Percentiles rank a stretch among this genome's conserved stretches.
phyloP scores from a whole-genome alignment of 2,329 filamentous ascomycete species.

The Claviceps pazoutovae region DNA sequence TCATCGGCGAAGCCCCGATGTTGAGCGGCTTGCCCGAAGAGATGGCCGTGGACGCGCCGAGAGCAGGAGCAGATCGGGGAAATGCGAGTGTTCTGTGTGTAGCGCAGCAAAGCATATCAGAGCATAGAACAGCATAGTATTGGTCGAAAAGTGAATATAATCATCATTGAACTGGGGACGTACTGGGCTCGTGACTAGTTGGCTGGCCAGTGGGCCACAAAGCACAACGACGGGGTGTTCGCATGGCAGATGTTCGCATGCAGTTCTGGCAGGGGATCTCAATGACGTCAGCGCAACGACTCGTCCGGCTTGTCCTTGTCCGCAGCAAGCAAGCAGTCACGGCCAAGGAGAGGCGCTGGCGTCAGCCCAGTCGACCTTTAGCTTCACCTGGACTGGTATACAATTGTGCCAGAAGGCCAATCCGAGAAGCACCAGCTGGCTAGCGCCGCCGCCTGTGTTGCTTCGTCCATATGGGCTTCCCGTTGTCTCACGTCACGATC shows the following conservation, averaged over 20 bases:
- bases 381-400: too few relatives aligned
- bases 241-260: background rate
- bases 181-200: too few relatives aligned
- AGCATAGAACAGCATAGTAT: too few relatives aligned
- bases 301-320: background rate
- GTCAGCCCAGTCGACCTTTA: background rate
- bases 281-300: constrained; percentile 12
- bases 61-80: too few relatives aligned
- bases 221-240: too few relatives aligned
- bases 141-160: too few relatives aligned
- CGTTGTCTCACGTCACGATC: background rate
- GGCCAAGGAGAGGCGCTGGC: background rate
- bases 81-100: too few relatives aligned
- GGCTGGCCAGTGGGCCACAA: too few relatives aligned
- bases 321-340: background rate
- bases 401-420: background rate
- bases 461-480: background rate
- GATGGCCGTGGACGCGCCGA: background rate
- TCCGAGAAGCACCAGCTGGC: background rate
- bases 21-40: too few relatives aligned
- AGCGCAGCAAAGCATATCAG: too few relatives aligned
- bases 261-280: constrained; percentile 7
- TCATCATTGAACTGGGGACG: too few relatives aligned
- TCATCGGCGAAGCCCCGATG: background rate
- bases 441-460: background rate